A percentile compares a stretch with the other conserved stretches of the same genome.
Conservation (phyloP, 2,329 filamentous ascomycete species). For the Penicillium sp. region DNA sequence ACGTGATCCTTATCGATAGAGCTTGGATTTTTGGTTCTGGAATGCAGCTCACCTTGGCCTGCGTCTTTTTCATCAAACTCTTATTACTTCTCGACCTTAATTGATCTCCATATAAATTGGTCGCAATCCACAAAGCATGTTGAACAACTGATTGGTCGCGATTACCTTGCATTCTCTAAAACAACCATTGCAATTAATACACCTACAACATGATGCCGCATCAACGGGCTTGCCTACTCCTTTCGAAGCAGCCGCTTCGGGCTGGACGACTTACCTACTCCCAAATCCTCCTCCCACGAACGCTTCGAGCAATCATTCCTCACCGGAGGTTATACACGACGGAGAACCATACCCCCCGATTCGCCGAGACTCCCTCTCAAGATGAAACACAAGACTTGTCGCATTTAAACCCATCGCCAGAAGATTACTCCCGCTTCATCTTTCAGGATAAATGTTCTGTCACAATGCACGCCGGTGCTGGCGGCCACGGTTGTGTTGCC, state of each 20-base stretch:
- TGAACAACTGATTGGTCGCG: neutral
- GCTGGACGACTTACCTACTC: neutral
- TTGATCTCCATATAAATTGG: neutral
- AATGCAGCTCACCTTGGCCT: slow-evolving; percentile 1
- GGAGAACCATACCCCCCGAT: slow-evolving; percentile 1
- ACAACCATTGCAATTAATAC: neutral
- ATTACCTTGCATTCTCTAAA: neutral
- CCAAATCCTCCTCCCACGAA: slow-evolving; percentile 10
- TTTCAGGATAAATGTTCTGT: slow-evolving; percentile 86
- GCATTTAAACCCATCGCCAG: slow-evolving; percentile 75
- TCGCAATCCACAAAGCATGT: neutral
- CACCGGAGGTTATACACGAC: slow-evolving; percentile 27
- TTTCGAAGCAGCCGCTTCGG: slow-evolving; percentile 7
- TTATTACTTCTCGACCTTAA: neutral
- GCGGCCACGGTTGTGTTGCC: slow-evolving; percentile 90
- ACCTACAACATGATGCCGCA: slow-evolving; percentile 8
- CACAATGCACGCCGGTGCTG: slow-evolving; percentile 72
- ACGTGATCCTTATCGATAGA: slow-evolving; percentile 21
- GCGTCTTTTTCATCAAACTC: neutral
- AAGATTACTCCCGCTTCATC: slow-evolving; percentile 77
- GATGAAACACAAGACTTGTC: slow-evolving; percentile 36
- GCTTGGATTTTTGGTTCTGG: neutral
- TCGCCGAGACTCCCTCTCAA: slow-evolving; percentile 7
- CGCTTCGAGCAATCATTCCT: slow-evolving; percentile 3
- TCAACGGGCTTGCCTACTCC: slow-evolving; percentile 7